Evolutionary conservation across 1,139 yeast species (phyloP).

Genomic region (Yamadazyma oceani): DNA sequence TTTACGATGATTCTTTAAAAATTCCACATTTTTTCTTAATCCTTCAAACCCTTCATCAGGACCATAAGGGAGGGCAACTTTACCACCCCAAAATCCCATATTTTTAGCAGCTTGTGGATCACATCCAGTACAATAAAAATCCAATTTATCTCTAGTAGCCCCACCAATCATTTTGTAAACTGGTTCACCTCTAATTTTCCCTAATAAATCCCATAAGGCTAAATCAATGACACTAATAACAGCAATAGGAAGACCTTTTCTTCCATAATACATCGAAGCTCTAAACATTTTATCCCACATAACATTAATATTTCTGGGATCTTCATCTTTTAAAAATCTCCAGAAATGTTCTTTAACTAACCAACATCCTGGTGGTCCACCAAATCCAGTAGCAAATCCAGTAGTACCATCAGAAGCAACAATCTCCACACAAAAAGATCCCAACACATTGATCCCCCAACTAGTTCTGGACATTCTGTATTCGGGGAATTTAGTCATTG

Average conservation of each 20-base stretch:
- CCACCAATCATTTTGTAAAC: slow-evolving; percentile 53
- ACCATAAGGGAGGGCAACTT: slow-evolving; percentile 49
- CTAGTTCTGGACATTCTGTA: slow-evolving; percentile 43
- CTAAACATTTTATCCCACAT: slow-evolving; percentile 51
- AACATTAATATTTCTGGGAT: slow-evolving; percentile 44
- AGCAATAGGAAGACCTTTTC: slow-evolving; percentile 49
- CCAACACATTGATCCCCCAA: slow-evolving; percentile 52
- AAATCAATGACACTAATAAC: slow-evolving; percentile 46
- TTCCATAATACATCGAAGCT: slow-evolving; percentile 50
- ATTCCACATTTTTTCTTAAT: slow-evolving; percentile 43
- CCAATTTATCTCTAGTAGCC: slow-evolving; percentile 41
- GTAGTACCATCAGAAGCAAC: slow-evolving; percentile 48
- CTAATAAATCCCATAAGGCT: slow-evolving; percentile 50
- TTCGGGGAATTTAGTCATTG: slow-evolving; percentile 47
- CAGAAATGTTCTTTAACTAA: slow-evolving; percentile 44
- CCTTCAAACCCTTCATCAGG: slow-evolving; percentile 52
- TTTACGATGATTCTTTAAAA: slow-evolving; percentile 41
- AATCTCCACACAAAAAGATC: slow-evolving; percentile 50
- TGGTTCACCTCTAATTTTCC: slow-evolving; percentile 48
- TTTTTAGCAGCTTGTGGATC: slow-evolving; percentile 45
- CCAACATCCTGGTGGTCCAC: slow-evolving; percentile 54
- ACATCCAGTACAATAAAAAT: slow-evolving; percentile 49
- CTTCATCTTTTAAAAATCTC: slow-evolving; percentile 44
- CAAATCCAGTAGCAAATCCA: slow-evolving; percentile 54
- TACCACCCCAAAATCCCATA: slow-evolving; percentile 53